Evolutionary conservation across 2,329 filamentous ascomycete species (phyloP), one percentile per base, ranked within the genome.

Genomic region (Fusarium nanum): DNA sequence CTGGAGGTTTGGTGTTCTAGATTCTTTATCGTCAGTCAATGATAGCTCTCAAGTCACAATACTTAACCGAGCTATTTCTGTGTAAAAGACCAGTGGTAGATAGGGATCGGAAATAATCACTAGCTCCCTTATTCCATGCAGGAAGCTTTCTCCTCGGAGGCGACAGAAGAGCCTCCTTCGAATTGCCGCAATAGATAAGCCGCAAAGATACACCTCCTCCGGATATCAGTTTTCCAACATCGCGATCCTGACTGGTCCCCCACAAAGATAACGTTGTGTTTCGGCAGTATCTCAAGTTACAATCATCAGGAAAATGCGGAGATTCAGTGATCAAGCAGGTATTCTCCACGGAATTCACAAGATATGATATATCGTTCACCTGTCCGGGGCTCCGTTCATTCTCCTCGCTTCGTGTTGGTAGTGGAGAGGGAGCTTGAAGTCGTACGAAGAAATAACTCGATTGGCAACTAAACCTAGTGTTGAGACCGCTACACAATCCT

Each of bases 81-180:
- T 48, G 18, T 25, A 7, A n/a, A 18, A 5, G 16, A 28, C 10
- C 18, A 28, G 37, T 20, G 41, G 46, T 27, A 25, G 23, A n/a
- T 27, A 34, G 34, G 34, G 22, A 49, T 48, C 62, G 63, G 63
- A 27, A 67, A 46, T 49, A 66, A 67, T 53, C 20, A 44, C 52
- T 45, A 63, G 57, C 30, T 46, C 25, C 45, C 42, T 47, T 71
- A 46, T 56, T 52, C 41, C 45, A 53, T 65, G 59, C 34, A 53
- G 45, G 10, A 37, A 25, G 40, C 46, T 64, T 66, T 72, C 63
- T 71, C 69, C 69, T 71, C 69, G 69, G 68, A 71, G 56, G 28
- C 41, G 41, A 16, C 18, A 22, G 22, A 32, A 42, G 45, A 57
- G 28, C 34, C 22, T 48, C 32, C 59, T 71, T 69, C 59, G 56